Evolutionary conservation across 768 basidiomycete species (phyloP).

Genomic region (Cyclocybe aegerita): DNA sequence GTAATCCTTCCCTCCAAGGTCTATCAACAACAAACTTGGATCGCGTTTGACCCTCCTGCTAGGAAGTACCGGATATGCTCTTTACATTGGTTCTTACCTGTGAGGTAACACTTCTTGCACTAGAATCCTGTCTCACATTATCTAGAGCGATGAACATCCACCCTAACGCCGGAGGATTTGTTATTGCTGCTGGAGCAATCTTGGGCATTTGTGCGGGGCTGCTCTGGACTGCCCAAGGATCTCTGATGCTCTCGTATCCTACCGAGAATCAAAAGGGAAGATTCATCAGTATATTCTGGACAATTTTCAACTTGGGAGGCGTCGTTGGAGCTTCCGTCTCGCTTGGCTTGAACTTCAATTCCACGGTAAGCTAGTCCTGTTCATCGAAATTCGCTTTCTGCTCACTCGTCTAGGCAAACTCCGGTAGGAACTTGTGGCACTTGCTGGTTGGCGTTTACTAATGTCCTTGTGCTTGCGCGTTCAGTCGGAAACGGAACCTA

Average conservation of each 20-base stretch:
- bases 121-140: too few relatives aligned
- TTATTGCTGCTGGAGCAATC: conserved; percentile 73
- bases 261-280: conserved; percentile 76
- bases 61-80: conserved; percentile 73
- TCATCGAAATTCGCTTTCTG: conserved; percentile 12
- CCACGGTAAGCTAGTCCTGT: conserved; percentile 39
- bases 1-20: conserved; percentile 35
- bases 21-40: conserved; percentile 82
- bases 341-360: conserved; percentile 68
- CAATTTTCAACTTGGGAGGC: conserved; percentile 79
- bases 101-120: conserved; percentile 29
- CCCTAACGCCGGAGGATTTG: conserved; percentile 56
- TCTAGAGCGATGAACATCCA: conserved; percentile 71
- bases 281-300: conserved; percentile 82
- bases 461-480: too few relatives aligned
- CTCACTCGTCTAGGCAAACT: conserved; percentile 32
- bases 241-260: conserved; percentile 83
- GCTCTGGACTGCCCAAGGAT: conserved; percentile 86
- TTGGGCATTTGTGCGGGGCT: conserved; percentile 72
- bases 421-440: conserved; percentile 27
- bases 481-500: conserved; percentile 74
- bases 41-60: conserved; percentile 68
- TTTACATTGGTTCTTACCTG: conserved; percentile 78
- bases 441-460: background rate
- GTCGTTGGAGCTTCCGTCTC: conserved; percentile 80